Conservation (phyloP, 2,329 filamentous ascomycete genomes). For the Neurospora crassa region DNA sequence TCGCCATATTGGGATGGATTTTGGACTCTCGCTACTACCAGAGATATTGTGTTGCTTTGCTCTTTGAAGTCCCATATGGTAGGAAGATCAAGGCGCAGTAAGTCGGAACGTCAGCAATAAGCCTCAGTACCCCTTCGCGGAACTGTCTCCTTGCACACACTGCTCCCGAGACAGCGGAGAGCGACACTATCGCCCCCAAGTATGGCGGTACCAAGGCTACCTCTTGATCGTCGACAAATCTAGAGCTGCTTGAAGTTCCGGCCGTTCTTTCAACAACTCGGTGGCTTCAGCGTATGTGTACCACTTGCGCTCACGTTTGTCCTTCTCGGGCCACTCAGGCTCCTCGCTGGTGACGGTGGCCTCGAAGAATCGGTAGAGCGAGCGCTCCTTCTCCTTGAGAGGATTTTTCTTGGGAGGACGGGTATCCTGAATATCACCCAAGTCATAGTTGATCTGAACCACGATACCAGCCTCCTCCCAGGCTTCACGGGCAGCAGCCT, state of each 20-base stretch:
- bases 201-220: slow-evolving; percentile 18
- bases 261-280: slow-evolving; percentile 64
- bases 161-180: not conserved
- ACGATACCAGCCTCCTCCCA: slow-evolving; percentile 97
- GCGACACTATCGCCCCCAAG: slow-evolving; percentile 4
- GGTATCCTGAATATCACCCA: slow-evolving; percentile 79
- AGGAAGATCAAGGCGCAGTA: not conserved
- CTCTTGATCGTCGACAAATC: slow-evolving; percentile 65
- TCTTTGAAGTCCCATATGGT: not conserved
- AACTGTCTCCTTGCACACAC: not conserved
- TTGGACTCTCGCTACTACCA: not conserved
- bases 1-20: not conserved
- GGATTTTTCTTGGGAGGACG: slow-evolving; percentile 58
- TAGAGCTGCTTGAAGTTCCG: slow-evolving; percentile 82
- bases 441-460: slow-evolving; percentile 73
- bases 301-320: slow-evolving; percentile 87
- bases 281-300: slow-evolving; percentile 77
- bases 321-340: slow-evolving; percentile 81
- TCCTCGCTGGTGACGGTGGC: slow-evolving; percentile 81
- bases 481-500: slow-evolving; percentile 81
- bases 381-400: slow-evolving; percentile 51
- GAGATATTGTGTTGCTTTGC: not conserved
- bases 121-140: not conserved
- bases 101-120: not conserved
- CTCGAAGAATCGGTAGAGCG: slow-evolving; percentile 74